Evolutionary conservation across 257 asterid genomes (phyloP).

Genomic region (Nicotiana benthamiana): DNA sequence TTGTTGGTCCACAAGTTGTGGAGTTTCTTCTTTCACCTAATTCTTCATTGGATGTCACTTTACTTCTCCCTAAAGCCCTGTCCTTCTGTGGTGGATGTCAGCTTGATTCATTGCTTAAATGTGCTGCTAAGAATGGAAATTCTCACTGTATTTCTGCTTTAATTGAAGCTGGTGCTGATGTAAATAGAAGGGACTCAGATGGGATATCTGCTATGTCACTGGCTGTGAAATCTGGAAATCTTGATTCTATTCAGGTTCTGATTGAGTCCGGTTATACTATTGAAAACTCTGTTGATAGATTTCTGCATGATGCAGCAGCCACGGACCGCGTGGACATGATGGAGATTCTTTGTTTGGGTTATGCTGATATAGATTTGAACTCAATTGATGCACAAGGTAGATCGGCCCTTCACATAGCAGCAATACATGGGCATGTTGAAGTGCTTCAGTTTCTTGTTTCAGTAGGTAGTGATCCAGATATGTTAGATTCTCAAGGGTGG

Average conservation of each 20-base stretch:
- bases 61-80: conserved; percentile 37
- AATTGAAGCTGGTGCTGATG: conserved; percentile 61
- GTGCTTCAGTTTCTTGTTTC: conserved; percentile 43
- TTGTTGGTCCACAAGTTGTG: conserved; percentile 52
- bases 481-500: conserved; percentile 31
- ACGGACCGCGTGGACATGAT: conserved; percentile 40
- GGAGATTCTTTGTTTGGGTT: conserved; percentile 38
- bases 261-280: conserved; percentile 41
- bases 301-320: conserved; percentile 44
- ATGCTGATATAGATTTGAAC: conserved; percentile 46
- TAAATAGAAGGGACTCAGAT: conserved; percentile 18
- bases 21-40: conserved; percentile 41
- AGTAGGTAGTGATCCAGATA: conserved; percentile 34
- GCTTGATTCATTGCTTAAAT: conserved; percentile 36
- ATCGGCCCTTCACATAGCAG: conserved; percentile 57
- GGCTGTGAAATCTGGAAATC: conserved; percentile 44
- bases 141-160: conserved; percentile 27
- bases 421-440: conserved; percentile 33
- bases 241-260: conserved; percentile 31
- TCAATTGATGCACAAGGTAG: conserved; percentile 25
- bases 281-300: conserved; percentile 21
- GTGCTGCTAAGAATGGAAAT: conserved; percentile 37
- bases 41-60: conserved; percentile 16
- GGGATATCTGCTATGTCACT: conserved; percentile 28
- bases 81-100: conserved; percentile 39